Evolutionary conservation across 1,284 basidiomycete species (phyloP), one percentile per base, ranked within the genome.

Genomic region (Meripilus lineatus): DNA sequence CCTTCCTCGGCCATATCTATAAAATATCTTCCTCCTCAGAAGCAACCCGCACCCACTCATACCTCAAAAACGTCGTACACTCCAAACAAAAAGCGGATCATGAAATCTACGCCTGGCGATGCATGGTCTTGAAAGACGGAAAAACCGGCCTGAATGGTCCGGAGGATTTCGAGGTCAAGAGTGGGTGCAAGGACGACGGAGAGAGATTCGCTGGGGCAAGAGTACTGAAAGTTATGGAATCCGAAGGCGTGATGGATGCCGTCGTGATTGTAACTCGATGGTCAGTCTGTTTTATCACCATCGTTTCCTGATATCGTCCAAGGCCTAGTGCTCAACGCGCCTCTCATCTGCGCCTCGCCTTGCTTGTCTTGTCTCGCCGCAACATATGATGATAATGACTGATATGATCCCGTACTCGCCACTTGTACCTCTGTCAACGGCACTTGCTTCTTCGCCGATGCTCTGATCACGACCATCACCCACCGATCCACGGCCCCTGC

Each of bases 201-300:
- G 86, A 89, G 62, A 72, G 74, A 51, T 79, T 77, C 69, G 84
- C 75, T n/a, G 81, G 83, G 18, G 68, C 63, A 4, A 72, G 69
- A 47, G 70, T 89, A 25, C 63, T 88, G 52, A 77, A 74, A 53
- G 74, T 81, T n/a, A 83, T 93, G 76, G 75, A 81, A 57, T 69
- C 70, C 32, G 74, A 82, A 54, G 83, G 78, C 1, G 69, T 68
- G 37, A 59, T 77, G 28, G 77, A 79, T 47, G 74, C 81, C 2
- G 80, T 84, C 2, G 81, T 89, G 7, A 69, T 89, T 46, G 84
- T 89, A 32, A 82, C 77, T 63, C 75, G 87, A 43, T 85, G 84
- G 83, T 87, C 54, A 10, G 28, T 10, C 28, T 30, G 28, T 30
- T 30, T 32, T 30, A 20, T 15, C 7, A 24, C 18, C 25, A 13